Evolutionary conservation across 768 basidiomycete genomes (phyloP).

Genomic region (Gautieria morchelliformis): DNA sequence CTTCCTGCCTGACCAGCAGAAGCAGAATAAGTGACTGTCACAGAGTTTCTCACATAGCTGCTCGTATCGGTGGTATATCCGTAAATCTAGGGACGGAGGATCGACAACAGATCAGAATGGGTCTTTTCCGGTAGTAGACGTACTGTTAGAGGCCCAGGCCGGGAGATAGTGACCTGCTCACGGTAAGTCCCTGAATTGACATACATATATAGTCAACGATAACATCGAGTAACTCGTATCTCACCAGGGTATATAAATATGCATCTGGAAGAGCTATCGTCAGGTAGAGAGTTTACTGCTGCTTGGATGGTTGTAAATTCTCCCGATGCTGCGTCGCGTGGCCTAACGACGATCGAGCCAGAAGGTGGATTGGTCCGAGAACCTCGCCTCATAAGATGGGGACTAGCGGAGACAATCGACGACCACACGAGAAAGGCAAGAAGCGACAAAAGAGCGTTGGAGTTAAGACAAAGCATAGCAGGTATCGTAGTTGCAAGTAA

Average conservation of each 20-base stretch:
- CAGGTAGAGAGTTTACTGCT: constrained; percentile 33
- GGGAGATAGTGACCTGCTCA: constrained; percentile 37
- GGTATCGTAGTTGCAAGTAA: background rate
- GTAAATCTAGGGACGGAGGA: constrained; percentile 4
- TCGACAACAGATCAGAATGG: background rate
- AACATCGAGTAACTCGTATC: background rate
- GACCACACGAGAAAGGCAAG: background rate
- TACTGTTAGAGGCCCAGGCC: constrained; percentile 35
- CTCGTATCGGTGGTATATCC: constrained; percentile 8
- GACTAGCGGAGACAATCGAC: background rate
- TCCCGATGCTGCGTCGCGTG: constrained; percentile 29
- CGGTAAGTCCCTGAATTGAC: constrained; percentile 25
- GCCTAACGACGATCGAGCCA: constrained; percentile 33
- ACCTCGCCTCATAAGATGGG: background rate
- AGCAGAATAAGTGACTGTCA: constrained; percentile 7
- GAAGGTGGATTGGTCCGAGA: constrained; percentile 32
- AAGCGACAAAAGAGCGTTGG: background rate
- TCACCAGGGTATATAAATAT: constrained; percentile 38
- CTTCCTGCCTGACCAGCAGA: constrained; percentile 7
- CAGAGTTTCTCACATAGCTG: constrained; percentile 5
- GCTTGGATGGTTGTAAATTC: constrained; percentile 32
- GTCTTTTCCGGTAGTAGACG: background rate
- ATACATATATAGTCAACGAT: background rate
- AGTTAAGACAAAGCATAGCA: background rate
- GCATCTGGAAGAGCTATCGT: constrained; percentile 27